Base-by-base conservation (phyloP, 1,139 yeast genomes). In the Pichia sp. region DNA sequence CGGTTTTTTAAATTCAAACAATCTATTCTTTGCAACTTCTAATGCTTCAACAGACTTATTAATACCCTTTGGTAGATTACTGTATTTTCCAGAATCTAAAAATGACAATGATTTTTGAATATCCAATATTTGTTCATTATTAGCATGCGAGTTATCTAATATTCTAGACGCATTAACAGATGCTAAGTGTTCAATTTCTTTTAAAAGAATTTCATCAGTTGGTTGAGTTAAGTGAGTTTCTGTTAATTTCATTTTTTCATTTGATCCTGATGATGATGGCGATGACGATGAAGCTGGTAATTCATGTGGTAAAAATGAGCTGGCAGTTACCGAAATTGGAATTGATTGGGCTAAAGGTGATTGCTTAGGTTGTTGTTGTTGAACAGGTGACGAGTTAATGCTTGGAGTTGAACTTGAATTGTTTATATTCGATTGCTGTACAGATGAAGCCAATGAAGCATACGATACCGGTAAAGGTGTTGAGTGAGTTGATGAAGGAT, bases 31-130 rank as follows among this genome's bases (percentile, higher is more conserved):
- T 3, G 80, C 77, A 5, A 68, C 65, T 44, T 76, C 79, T 55
- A 79, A 70, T 7, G 77, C 68, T 41, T 72, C 67, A 16, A 76
- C 67, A 42, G 80, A 67, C 48, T 73, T 76, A 49, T 73, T 74
- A 44, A 78, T 67, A 2, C 82, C 81, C 1, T 75, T 75, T 1
- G 83, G 82, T 42, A 76, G 67, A 25, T 64, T 63, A 10, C 61
- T 57, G 45, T 54, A 60, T 46, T 55, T 57, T 5, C 62, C 51
- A 3, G 56, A 14, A 48, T 59, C 60, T 45, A 57, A 27, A 42
- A 62, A 61, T 28, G 61, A 53, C 18, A 60, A 29, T n/a, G 48
- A 42, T n/a, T 47, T 49, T 41, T 53, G 49, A 22, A 53, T 51
- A 41, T 51, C 47, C n/a, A 25, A 19, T 14, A 51, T 22, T 36